Base-by-base conservation (phyloP, 352 stramenopile species). In the Globisporangium heterothallicum region DNA sequence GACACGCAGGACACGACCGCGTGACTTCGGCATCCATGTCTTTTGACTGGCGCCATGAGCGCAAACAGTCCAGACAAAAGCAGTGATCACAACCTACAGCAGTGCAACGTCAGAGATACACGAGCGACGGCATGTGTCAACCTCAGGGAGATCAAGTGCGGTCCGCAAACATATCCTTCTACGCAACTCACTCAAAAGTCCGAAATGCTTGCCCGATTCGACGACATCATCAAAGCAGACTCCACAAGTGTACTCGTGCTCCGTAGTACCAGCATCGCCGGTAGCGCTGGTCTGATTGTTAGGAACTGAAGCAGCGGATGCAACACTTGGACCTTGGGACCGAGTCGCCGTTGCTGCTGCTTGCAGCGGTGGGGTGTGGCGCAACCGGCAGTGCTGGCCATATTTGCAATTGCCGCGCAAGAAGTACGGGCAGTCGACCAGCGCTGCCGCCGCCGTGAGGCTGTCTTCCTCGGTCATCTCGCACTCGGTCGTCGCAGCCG, bases 201-300 rank as follows among this genome's bases (percentile, higher is more conserved):
- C 80, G 68, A 91, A 91, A 45, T 87, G 63, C 56, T 91, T 91
- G 57, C 78, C 77, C 9, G 61, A 72, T 48, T 88, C 62, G 21
- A 91, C 78, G 30, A 91, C 80, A 49, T 91, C 80, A 49, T 91
- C 80, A 49, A 91, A 88, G 68, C 80, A 91, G 26, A 91, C 83
- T n/a, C 80, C 80, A 42, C 80, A 91, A 22, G 72, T 88, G 35
- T 72, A 81, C 46, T 85, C 74, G 19, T 72, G 59, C 19, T 78
- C 22, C 18, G 61, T n/a, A n/a, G n/a, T n/a, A n/a, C 32, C 61
- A 29, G 73, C 72, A 13, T 35, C 46, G 8, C 29, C 25, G 3
- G 12, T 32, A 2, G 32, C 30, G 1, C 29, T 2, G n/a, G n/a
- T 46, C 34, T 57, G 50, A 13, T 68, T 55, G 46, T 27, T 53